Percentiles rank a stretch among this genome's conserved stretches.
Evolutionary conservation across 1,284 basidiomycete genomes (phyloP).

Genomic region (Hymenochaete sp.): DNA sequence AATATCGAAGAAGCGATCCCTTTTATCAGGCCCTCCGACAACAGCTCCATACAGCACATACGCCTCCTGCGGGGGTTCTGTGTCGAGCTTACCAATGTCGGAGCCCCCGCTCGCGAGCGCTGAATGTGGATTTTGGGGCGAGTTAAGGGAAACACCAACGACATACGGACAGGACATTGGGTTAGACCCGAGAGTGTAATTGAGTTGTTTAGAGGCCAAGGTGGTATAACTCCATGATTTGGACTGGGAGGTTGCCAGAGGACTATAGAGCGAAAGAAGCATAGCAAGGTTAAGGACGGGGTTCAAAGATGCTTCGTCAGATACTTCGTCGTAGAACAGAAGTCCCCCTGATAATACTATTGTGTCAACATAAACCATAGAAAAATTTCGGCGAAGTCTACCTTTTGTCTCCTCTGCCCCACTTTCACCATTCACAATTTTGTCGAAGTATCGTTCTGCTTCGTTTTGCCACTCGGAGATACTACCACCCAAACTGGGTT

Average conservation of each 20-base stretch:
- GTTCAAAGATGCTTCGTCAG: conserved; percentile 71
- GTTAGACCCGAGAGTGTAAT: conserved; percentile 81
- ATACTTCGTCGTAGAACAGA: conserved; percentile 73
- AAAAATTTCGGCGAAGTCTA: conserved; percentile 21
- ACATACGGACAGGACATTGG: conserved; percentile 79
- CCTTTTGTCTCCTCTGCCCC: conserved; percentile 46
- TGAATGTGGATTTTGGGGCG: conserved; percentile 82
- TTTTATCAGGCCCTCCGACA: conserved; percentile 75
- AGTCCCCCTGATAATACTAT: conserved; percentile 50
- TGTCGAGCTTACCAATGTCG: conserved; percentile 61
- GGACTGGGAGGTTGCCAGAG: conserved; percentile 53
- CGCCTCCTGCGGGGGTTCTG: conserved; percentile 57
- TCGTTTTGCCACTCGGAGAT: conserved; percentile 59
- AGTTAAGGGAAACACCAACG: conserved; percentile 84
- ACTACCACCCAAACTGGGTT: conserved; percentile 42
- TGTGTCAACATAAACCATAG: not conserved
- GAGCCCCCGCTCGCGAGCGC: conserved; percentile 77
- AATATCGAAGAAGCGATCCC: conserved; percentile 76
- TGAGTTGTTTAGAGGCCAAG: conserved; percentile 69
- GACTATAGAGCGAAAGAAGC: conserved; percentile 70
- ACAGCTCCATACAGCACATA: conserved; percentile 82
- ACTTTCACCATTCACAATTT: conserved; percentile 52
- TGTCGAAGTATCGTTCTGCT: conserved; percentile 73
- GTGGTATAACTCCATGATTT: conserved; percentile 56
- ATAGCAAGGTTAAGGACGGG: conserved; percentile 82